Percentiles rank a stretch among this genome's conserved stretches.
phyloP scores from a whole-genome alignment of 1,139 yeast species.

The Spathaspora sp. region DNA sequence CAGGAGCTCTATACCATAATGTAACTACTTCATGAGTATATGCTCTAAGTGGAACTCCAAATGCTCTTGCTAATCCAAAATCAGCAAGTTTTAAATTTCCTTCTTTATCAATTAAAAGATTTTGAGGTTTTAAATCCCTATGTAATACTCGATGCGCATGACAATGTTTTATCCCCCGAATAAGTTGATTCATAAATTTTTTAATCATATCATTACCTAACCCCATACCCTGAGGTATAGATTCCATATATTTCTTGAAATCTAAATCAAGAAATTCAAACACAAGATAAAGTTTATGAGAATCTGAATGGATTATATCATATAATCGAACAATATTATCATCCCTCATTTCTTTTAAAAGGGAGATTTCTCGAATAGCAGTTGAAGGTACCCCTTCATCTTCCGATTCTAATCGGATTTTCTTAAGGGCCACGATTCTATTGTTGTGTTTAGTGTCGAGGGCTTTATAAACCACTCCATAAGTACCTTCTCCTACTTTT shows the following conservation, averaged over 20 bases:
- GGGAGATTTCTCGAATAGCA: conserved; percentile 93
- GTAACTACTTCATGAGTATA: conserved; percentile 98
- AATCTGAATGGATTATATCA: conserved; percentile 96
- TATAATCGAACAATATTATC: conserved; percentile 88
- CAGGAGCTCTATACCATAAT: conserved; percentile 97
- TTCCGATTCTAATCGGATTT: conserved; percentile 92
- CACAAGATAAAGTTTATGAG: conserved; percentile 89
- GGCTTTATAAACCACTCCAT: conserved; percentile 98
- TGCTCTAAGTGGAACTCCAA: conserved; percentile 94
- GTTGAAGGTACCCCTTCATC: conserved; percentile 99
- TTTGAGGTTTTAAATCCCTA: conserved; percentile 96
- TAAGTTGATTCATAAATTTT: conserved; percentile 88
- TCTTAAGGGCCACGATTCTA: conserved; percentile 90
- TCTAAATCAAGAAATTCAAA: conserved; percentile 93
- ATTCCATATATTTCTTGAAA: conserved; percentile 94
- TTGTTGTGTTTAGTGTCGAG: conserved; percentile 85
- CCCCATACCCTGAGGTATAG: conserved; percentile 82
- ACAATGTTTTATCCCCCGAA: conserved; percentile 91
- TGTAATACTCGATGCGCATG: conserved; percentile 94
- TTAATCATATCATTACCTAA: conserved; percentile 89
- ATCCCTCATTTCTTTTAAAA: conserved; percentile 88
- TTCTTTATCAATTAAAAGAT: conserved; percentile 87
- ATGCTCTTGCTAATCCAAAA: conserved; percentile 95
- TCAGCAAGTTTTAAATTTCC: conserved; percentile 96
- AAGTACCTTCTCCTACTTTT: conserved; percentile 97